Conservation (phyloP, 306 rosid genomes). For the Lotus japonicus region DNA sequence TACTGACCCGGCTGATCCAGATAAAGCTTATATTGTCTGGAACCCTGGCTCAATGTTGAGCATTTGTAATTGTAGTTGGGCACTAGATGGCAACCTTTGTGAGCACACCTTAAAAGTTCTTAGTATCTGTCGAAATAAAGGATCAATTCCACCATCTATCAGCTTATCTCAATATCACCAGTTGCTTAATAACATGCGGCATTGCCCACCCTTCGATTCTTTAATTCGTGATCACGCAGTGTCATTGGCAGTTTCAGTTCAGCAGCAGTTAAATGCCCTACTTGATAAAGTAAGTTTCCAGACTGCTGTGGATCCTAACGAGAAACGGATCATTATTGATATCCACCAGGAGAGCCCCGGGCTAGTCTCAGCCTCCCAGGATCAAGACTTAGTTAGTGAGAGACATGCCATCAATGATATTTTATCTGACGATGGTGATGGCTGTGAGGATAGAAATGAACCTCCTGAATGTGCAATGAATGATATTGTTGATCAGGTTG, state of each 20-base stretch:
- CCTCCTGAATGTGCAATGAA: slow-evolving; percentile 9
- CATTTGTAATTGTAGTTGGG: slow-evolving; percentile 73
- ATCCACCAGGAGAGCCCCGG: slow-evolving; percentile 15
- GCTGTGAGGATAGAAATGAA: slow-evolving; percentile 19
- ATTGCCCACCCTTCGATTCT: slow-evolving; percentile 80
- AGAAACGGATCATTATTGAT: slow-evolving; percentile 13
- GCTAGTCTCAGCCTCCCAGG: slow-evolving; percentile 9
- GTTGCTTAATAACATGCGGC: slow-evolving; percentile 53
- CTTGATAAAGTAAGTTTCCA: slow-evolving; percentile 33
- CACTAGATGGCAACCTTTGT: slow-evolving; percentile 73
- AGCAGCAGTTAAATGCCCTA: slow-evolving; percentile 47
- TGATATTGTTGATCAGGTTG: slow-evolving; percentile 7
- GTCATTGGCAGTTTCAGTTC: slow-evolving; percentile 68
- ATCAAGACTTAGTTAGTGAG: slow-evolving; percentile 9
- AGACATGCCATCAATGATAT: not conserved
- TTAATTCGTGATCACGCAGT: slow-evolving; percentile 73
- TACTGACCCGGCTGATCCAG: slow-evolving; percentile 43
- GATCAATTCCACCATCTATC: slow-evolving; percentile 46
- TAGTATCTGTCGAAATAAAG: slow-evolving; percentile 35
- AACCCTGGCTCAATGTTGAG: slow-evolving; percentile 74
- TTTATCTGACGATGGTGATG: slow-evolving; percentile 19
- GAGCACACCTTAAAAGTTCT: slow-evolving; percentile 73
- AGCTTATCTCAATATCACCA: slow-evolving; percentile 59
- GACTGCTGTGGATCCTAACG: slow-evolving; percentile 22
- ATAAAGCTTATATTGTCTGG: slow-evolving; percentile 50